Conservation (phyloP, 306 rosid species). For the Quercus gilva region DNA sequence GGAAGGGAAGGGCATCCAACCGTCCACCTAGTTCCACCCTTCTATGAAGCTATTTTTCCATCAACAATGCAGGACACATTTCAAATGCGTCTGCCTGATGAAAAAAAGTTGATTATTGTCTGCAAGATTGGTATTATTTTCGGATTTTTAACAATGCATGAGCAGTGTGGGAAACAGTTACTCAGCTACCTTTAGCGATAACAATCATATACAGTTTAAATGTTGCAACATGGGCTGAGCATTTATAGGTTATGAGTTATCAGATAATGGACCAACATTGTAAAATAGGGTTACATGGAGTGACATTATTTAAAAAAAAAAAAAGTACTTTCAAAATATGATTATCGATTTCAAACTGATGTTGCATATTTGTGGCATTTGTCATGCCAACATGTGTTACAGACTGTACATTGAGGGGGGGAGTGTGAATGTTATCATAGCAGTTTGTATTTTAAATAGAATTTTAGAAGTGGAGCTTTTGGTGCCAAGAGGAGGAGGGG, state of each 20-base stretch:
- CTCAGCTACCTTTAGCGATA: background rate
- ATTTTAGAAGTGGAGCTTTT: background rate
- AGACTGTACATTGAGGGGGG: background rate
- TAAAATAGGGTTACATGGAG: background rate
- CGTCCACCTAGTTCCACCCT: no score
- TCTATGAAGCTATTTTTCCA: no score
- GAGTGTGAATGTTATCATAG: background rate
- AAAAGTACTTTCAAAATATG: background rate
- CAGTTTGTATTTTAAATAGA: background rate
- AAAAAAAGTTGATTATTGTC: background rate
- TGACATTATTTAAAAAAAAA: background rate
- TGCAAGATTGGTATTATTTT: background rate
- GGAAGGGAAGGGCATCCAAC: no score
- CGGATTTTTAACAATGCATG: background rate
- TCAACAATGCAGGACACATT: background rate
- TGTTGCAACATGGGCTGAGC: background rate
- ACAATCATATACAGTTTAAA: background rate
- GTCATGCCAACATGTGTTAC: background rate
- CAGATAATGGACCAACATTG: background rate
- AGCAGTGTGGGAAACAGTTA: background rate
- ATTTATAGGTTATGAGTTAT: background rate
- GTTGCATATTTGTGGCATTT: background rate
- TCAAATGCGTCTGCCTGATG: background rate
- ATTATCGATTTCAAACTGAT: background rate
- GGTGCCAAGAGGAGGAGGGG: no score